A percentile compares a stretch with the other conserved stretches of the same genome.
phyloP scores from a whole-genome alignment of 768 basidiomycete genomes.

The Naganishia kalamii region DNA sequence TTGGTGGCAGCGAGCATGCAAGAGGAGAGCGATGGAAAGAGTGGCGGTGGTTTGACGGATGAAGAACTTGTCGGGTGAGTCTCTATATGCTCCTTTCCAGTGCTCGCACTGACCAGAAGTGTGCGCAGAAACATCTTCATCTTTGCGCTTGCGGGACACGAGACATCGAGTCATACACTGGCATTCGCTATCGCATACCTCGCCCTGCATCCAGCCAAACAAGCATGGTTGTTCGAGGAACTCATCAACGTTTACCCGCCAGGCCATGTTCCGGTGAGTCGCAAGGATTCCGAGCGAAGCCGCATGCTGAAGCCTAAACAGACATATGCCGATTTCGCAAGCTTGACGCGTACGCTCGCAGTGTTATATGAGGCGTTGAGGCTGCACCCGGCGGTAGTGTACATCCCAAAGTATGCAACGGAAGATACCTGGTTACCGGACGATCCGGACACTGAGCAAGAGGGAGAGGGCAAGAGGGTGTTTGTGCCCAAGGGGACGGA shows the following conservation, averaged over 20 bases:
- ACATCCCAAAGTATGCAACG: slow-evolving; percentile 21
- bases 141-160: slow-evolving; percentile 35
- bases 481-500: slow-evolving; percentile 22
- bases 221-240: slow-evolving; percentile 36
- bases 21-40: slow-evolving; percentile 16
- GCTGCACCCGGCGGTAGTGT: slow-evolving; percentile 33
- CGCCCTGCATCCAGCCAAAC: slow-evolving; percentile 36
- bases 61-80: slow-evolving; percentile 35
- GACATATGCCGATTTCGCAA: slow-evolving; percentile 23
- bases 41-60: slow-evolving; percentile 27
- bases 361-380: slow-evolving; percentile 32
- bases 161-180: slow-evolving; percentile 39
- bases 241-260: slow-evolving; percentile 27
- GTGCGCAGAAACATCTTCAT: slow-evolving; percentile 26
- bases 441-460: neutral
- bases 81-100: neutral
- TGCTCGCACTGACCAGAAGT: neutral
- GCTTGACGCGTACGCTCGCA: slow-evolving; percentile 19
- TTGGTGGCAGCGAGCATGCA: slow-evolving; percentile 24
- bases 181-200: slow-evolving; percentile 37
- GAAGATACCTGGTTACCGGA: slow-evolving; percentile 23
- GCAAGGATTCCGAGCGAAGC: no score
- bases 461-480: slow-evolving; percentile 8
- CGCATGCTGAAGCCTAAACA: neutral
- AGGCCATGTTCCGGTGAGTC: slow-evolving; percentile 19